Evolutionary conservation across 2,329 filamentous ascomycete genomes (phyloP).

Genomic region (Colletotrichum lindemuthianum): DNA sequence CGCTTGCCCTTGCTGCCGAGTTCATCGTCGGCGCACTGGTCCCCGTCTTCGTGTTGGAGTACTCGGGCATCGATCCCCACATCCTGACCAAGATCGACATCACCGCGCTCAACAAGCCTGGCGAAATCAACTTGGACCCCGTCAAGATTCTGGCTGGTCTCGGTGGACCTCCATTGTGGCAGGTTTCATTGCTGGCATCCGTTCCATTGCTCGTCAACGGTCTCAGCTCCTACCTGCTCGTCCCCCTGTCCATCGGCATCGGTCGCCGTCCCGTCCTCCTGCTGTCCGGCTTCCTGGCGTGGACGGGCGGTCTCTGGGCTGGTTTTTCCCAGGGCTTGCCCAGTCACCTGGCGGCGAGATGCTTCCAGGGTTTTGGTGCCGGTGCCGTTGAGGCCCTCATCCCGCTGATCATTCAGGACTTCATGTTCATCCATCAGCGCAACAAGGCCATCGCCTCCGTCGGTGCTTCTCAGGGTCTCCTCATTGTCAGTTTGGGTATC

Average conservation of each 20-base stretch:
- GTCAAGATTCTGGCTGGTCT: slow-evolving; percentile 43
- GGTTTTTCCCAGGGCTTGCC: slow-evolving; percentile 44
- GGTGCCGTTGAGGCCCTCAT: slow-evolving; percentile 49
- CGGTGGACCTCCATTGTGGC: slow-evolving; percentile 43
- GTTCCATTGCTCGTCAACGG: slow-evolving; percentile 49
- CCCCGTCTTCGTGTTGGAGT: slow-evolving; percentile 48
- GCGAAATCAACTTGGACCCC: slow-evolving; percentile 39
- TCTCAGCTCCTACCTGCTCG: slow-evolving; percentile 47
- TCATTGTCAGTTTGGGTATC: slow-evolving; percentile 44
- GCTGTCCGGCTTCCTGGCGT: slow-evolving; percentile 44
- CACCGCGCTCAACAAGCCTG: slow-evolving; percentile 30
- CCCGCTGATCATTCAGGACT: slow-evolving; percentile 51
- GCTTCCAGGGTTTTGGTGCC: slow-evolving; percentile 48
- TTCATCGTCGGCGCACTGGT: slow-evolving; percentile 44
- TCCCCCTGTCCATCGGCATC: slow-evolving; percentile 49
- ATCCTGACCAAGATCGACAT: slow-evolving; percentile 41
- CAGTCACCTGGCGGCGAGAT: slow-evolving; percentile 46
- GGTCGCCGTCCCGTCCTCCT: slow-evolving; percentile 50
- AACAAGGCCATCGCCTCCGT: slow-evolving; percentile 47
- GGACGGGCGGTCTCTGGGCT: slow-evolving; percentile 49
- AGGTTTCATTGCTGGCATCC: slow-evolving; percentile 45
- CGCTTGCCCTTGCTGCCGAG: slow-evolving; percentile 35
- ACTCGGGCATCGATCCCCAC: slow-evolving; percentile 45
- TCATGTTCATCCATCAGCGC: slow-evolving; percentile 51
- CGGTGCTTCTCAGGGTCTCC: slow-evolving; percentile 43